Base-by-base conservation (phyloP, 192 early-diverging fungal genomes). In the Backusella morwellensis region DNA sequence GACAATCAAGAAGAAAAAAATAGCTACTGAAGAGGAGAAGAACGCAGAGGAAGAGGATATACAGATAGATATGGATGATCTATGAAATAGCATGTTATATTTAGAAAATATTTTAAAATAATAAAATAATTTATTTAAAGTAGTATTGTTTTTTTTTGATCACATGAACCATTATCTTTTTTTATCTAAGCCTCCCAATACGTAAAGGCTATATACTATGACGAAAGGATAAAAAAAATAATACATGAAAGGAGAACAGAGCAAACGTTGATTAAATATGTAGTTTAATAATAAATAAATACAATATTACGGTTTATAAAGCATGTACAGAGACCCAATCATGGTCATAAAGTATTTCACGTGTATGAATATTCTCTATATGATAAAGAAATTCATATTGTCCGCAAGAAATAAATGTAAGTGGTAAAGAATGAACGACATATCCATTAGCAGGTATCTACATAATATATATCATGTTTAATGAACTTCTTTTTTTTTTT, bases 331-430 rank as follows among this genome's bases (percentile, higher is more conserved):
- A 38, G n/a, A 72, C 71, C 36, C 81, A 71, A 56, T 90, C 87
- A 70, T 84, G 83, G 59, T 87, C 88, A 79, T 86, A 88, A 69
- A 84, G 84, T 1, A 86, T 80, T 36, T 83, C 63, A 19, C 87
- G 81, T 23, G 86, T 81, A 66, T 80, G 75, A 11, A 90, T 84
- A 81, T 90, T 87, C 56, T 90, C 85, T 29, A 82, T 85, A 56
- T 88, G 88, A 67, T 87, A 86, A 4, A 90, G 70, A 32, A 90
- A 81, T 73, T 88, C 84, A 75, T 81, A 88, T 70, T 87, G 80
- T 66, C 88, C 87, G 40, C 85, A 78, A 36, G 85, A 85, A 52
- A 87, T 80, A 66, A 88, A 90, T 68, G 83, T 86, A n/a, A 90
- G 76, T 0, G 88, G 88, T 19, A 90, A 36, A 8, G 76, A 67